Evolutionary conservation across 23 red algal genomes (phyloP), one percentile per base, ranked within the genome.

Genomic region (Cyanidioschyzon merolae): DNA sequence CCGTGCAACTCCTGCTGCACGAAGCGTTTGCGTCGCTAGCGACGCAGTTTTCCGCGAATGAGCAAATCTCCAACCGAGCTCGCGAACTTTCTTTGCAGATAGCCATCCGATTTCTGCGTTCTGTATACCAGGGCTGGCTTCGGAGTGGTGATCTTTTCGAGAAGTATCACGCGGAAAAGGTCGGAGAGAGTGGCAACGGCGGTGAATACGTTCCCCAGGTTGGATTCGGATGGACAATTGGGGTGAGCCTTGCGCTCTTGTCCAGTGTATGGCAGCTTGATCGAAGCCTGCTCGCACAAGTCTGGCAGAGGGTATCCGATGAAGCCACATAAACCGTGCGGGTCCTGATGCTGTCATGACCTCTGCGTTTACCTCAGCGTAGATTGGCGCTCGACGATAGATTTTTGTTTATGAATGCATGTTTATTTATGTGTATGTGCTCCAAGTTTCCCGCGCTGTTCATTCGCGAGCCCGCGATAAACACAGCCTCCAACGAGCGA

Each of bases 151-250:
- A 85, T 39, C 86, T 96, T 79, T 83, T 90, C 75, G 92, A 96
- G 71, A 89, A 89, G 54, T 96, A 96, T 79, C 83, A 96, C 39
- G 87, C 40, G 34, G 50, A 35, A 26, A 68, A 68, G n/a, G 57
- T 50, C 1, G 83, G 83, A 7, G 31, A 0, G 37, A 38, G 76
- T 30, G 92, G 92, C 1, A 58, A 41, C 31, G 87, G 92, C 34
- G 92, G 92, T 50, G 92, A 96, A 57, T 96, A 96, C 75, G 37
- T 31, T 2, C 63, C 86, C 26, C 92, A 96, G 76, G 84, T 78
- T n/a, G 92, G 92, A 16, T 96, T 96, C 80, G 92, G 92, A 37
- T 96, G 92, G 92, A 89, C 92, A 16, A 96, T 90, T 75, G 92
- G 92, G 1, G 82, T 86, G 0, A 79, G 79, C 34, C 77, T 96